A percentile compares a stretch with the other conserved stretches of the same genome.
Evolutionary conservation across 2,329 filamentous ascomycete species (phyloP).

Genomic region (Malbranchea cinnamomea): DNA sequence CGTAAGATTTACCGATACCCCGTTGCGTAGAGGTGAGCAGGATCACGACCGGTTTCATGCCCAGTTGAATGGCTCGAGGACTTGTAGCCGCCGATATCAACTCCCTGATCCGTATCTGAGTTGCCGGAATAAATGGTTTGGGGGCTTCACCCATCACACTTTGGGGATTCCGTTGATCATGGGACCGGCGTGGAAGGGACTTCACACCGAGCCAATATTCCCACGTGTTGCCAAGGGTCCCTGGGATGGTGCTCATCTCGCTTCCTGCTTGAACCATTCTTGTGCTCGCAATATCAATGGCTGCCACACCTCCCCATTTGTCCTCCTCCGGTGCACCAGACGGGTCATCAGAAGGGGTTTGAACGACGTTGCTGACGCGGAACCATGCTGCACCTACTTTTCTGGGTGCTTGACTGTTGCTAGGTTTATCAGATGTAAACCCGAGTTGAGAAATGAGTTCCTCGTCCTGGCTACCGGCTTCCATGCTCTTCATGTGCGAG

Average conservation of each 20-base stretch:
- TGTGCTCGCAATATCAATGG: conserved; percentile 73
- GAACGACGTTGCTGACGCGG: conserved; percentile 59
- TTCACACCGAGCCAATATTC: conserved; percentile 76
- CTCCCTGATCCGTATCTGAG: conserved; percentile 62
- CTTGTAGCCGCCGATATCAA: conserved; percentile 81
- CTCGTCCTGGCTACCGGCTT: conserved; percentile 52
- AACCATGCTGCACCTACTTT: conserved; percentile 70
- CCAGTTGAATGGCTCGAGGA: conserved; percentile 68
- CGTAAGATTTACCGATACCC: conserved; percentile 78
- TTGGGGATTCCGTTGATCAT: conserved; percentile 21
- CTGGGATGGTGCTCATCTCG: conserved; percentile 65
- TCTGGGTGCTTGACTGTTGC: conserved; percentile 24
- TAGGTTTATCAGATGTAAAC: conserved; percentile 3
- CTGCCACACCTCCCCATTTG: conserved; percentile 72
- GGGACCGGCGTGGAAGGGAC: conserved; percentile 38
- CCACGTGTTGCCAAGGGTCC: conserved; percentile 64
- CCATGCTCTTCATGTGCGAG: conserved; percentile 42
- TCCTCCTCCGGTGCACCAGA: conserved; percentile 50
- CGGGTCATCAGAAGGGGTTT: conserved; percentile 33
- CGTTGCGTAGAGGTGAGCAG: conserved; percentile 83
- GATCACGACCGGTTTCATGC: conserved; percentile 76
- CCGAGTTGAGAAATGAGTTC: conserved; percentile 31
- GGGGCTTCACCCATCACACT: conserved; percentile 23
- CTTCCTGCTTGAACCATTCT: conserved; percentile 86
- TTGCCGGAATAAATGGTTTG: conserved; percentile 33